These are phyloP conservation scores for Mortierella sp. DNA, from an alignment of 371 early-diverging fungal species.

Conservation along the genomic window DNA sequence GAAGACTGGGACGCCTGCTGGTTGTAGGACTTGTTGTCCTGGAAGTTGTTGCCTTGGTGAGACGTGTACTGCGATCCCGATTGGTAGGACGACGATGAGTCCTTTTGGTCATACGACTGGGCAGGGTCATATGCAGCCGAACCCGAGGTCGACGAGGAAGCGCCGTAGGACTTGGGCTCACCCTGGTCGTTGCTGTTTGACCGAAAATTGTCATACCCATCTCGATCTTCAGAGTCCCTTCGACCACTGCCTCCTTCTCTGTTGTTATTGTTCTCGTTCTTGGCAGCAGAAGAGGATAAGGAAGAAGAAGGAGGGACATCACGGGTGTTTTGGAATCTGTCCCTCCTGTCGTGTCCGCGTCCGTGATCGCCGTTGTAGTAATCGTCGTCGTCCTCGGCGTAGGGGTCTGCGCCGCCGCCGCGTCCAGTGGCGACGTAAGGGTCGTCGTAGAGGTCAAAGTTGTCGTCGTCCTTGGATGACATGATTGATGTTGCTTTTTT, in stretches of 20 bases:
- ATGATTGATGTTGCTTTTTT: constrained; percentile 12
- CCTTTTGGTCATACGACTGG: constrained; percentile 7
- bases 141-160: not conserved
- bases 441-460: constrained; percentile 55
- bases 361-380: constrained; percentile 34
- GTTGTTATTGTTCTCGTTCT: constrained; percentile 6
- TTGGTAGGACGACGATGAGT: not conserved
- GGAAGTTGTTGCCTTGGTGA: not conserved
- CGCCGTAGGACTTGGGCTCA: not conserved
- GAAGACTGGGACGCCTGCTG: constrained; percentile 8
- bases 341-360: constrained; percentile 18
- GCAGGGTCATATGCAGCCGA: not conserved
- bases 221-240: constrained; percentile 1
- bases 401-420: constrained; percentile 44
- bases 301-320: constrained; percentile 1
- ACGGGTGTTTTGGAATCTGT: constrained; percentile 24
- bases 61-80: not conserved
- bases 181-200: not conserved
- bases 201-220: not conserved
- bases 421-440: constrained; percentile 42
- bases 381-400: constrained; percentile 53
- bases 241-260: not conserved
- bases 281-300: not conserved
- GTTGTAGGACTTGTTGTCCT: constrained; percentile 15
- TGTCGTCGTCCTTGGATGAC: constrained; percentile 49